Base-by-base conservation (phyloP, 306 rosid species). In the Dryas octopetala region DNA sequence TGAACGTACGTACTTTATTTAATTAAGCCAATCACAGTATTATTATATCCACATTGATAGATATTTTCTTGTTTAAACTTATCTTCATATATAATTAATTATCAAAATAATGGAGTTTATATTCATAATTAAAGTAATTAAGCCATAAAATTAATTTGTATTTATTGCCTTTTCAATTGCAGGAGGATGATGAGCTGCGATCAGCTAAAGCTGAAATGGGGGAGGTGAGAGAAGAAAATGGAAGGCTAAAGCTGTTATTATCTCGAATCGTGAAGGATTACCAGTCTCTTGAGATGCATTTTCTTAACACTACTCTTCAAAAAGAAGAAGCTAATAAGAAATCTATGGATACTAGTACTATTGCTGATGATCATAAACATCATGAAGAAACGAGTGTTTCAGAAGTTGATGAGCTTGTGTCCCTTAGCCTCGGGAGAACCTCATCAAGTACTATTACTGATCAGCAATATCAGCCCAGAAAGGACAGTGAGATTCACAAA, bases 351-450 rank as follows among this genome's bases (percentile, higher is more conserved):
- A 16, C 74, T 6, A 5, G 68, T 16, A 28, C 50, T 5, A 10
- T 65, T 0, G 16, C 26, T n/a, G 41, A 8, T 26, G 62, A 65
- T 57, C 58, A 64, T 50, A 16, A 50, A 62, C 12, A 65, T 49
- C 45, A 19, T 10, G 15, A 11, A 60, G 19, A 32, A 62, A 40
- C 46, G 50, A 68, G 13, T 65, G 43, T 49, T 40, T 58, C 75
- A 49, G 85, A 79, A 19, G 71, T 68, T 44, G 87, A 80, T 32
- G 88, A 82, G 10, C 88, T 86, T 55, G 80, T 91, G 15, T 86
- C 89, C 14, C 89, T 92, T 10, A 82, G 88, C 60, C 83, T 92
- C 43, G 96, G 97, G 46, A 79, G 84, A 57, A 67, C 73, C 44
- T 83, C 86, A 5, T 32, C 38, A 32, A 32, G 38, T 32, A 57